phyloP scores from a whole-genome alignment of 768 basidiomycete genomes.

The Dictyophora rubrovolvata region DNA sequence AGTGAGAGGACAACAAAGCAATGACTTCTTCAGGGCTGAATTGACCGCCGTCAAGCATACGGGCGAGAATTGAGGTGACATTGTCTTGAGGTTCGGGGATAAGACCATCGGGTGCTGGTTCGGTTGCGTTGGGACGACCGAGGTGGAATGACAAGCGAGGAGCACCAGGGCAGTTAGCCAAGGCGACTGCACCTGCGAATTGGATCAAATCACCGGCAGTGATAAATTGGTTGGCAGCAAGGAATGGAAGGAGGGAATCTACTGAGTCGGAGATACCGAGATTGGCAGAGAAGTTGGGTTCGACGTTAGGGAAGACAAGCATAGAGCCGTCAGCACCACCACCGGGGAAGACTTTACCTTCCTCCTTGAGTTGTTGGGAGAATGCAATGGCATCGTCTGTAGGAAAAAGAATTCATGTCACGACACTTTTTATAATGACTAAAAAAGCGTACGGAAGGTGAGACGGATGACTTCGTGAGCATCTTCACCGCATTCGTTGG shows the following conservation, averaged over 20 bases:
- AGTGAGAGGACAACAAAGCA: slow-evolving; percentile 15
- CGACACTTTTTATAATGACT: too few relatives aligned
- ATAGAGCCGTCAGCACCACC: slow-evolving; percentile 19
- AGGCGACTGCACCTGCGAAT: slow-evolving; percentile 8
- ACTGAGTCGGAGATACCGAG: not conserved
- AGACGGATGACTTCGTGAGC: slow-evolving; percentile 6
- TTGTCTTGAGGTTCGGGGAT: slow-evolving; percentile 14
- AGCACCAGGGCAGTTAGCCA: slow-evolving; percentile 19
- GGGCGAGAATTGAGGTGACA: slow-evolving; percentile 15
- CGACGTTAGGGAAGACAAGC: slow-evolving; percentile 13
- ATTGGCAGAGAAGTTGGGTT: slow-evolving; percentile 14
- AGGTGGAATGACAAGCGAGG: slow-evolving; percentile 16
- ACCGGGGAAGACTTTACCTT: not conserved
- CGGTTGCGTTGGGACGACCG: slow-evolving; percentile 8
- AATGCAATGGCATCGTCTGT: too few relatives aligned
- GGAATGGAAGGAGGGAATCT: not conserved
- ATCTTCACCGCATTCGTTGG: slow-evolving; percentile 5
- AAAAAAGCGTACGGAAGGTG: slow-evolving; percentile 1
- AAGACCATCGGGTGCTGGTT: slow-evolving; percentile 14
- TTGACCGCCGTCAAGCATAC: slow-evolving; percentile 15
- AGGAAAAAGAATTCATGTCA: not conserved
- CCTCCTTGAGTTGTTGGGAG: too few relatives aligned
- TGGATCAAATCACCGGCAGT: slow-evolving; percentile 8
- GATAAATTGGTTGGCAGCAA: not conserved
- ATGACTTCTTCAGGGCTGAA: slow-evolving; percentile 15